Evolutionary conservation across 805 yeast species (phyloP), one percentile per base, ranked within the genome.

Genomic region (Ogataea degrootiae): DNA sequence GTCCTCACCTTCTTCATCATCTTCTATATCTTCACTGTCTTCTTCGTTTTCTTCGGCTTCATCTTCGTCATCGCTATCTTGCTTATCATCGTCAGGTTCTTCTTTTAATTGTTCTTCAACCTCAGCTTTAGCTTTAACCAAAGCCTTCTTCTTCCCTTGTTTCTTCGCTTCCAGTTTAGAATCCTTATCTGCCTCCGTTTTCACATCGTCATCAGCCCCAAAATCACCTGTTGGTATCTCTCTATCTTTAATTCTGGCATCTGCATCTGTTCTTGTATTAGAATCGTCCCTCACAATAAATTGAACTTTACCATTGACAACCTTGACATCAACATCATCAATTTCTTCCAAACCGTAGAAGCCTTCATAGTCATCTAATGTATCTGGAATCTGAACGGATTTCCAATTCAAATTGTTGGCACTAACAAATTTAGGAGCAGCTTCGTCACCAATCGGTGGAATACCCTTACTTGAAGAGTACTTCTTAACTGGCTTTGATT

Each of bases 261-360:
- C 51, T n/a, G 58, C 64, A 12, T 52, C 55, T 9, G 49, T 49
- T 29, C 53, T 57, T 2, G 52, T 53, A 45, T 43, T 55, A 50
- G 43, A 55, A 52, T 66, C 58, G 37, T 71, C 74, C 14, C 61
- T 71, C 9, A 73, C 74, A n/a, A 74, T 60, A 58, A 84, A 85
- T 45, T 77, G 77, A 0, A 85, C 82, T 43, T 72, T 69, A 14
- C 96, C 96, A 51, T 87, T 72, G 2, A 80, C 78, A 46, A 82
- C 74, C 50, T 86, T 80, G 6, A 92, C 91, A 58, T 77, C 91
- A 34, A 92, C 97, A 39, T 97, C 97, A 48, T 89, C 97, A 43
- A 94, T 75, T 63, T 92, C 98, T 64, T 92, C 99, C 34, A 94
- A 70, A 0, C 97, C 99, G 63, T 83, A 89, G 58, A 91, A 85